Conservation (phyloP, 2,329 filamentous ascomycete genomes). For the Trichoderma sp. region DNA sequence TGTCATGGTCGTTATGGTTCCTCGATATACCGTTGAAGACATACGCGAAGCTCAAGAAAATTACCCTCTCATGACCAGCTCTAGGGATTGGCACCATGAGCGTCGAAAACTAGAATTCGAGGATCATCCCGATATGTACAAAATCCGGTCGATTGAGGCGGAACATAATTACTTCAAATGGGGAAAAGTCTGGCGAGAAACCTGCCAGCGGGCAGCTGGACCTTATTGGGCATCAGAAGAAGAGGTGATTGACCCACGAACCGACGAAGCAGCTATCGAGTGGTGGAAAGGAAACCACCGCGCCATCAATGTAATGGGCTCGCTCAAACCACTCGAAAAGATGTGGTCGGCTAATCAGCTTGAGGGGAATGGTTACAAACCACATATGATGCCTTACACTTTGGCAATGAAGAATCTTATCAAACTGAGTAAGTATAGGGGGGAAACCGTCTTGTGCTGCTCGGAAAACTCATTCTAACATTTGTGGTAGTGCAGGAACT, state of each 20-base stretch:
- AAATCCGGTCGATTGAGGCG: neutral
- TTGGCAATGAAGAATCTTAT: slow-evolving; percentile 28
- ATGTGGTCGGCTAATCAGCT: slow-evolving; percentile 33
- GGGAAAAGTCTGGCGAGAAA: neutral
- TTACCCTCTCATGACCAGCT: slow-evolving; percentile 26
- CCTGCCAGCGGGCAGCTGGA: neutral
- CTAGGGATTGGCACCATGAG: neutral
- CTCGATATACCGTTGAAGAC: slow-evolving; percentile 35
- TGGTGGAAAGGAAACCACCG: neutral
- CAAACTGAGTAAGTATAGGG: slow-evolving; percentile 36
- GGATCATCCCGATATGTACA: neutral
- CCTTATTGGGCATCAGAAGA: slow-evolving; percentile 7
- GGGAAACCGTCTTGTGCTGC: neutral
- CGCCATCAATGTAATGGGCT: slow-evolving; percentile 19
- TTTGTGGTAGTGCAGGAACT: slow-evolving; percentile 36
- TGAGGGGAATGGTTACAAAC: neutral
- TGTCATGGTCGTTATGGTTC: slow-evolving; percentile 36
- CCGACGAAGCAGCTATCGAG: neutral
- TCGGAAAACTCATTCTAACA: neutral
- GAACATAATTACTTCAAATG: neutral
- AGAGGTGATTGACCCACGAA: neutral
- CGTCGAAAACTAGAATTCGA: neutral
- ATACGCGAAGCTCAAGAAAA: slow-evolving; percentile 21
- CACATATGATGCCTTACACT: slow-evolving; percentile 28
- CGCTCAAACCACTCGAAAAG: neutral